phyloP scores from a whole-genome alignment of 495 filamentous ascomycete species.

The Chaetomium tenue region DNA sequence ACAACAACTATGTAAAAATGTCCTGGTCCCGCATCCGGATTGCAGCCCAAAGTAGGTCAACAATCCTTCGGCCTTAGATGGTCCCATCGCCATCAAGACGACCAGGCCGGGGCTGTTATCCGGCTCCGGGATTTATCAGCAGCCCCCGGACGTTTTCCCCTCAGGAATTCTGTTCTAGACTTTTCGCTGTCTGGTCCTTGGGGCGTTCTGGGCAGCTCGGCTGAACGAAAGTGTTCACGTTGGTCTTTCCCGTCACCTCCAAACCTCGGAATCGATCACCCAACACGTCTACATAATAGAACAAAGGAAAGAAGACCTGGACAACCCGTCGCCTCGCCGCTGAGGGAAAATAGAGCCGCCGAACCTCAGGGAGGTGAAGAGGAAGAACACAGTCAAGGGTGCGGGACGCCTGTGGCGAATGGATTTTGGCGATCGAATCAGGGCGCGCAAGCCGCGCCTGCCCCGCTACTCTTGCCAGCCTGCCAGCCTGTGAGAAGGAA shows the following conservation, averaged over 20 bases:
- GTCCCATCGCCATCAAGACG: not conserved
- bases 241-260: not conserved
- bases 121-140: not conserved
- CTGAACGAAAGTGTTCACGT: not conserved
- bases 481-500: constrained; percentile 15
- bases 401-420: constrained; percentile 33
- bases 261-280: not conserved
- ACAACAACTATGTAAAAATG: not conserved
- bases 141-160: not conserved
- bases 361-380: constrained; percentile 14
- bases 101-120: not conserved
- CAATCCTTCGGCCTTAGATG: not conserved
- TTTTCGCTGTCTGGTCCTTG: not conserved
- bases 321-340: constrained; percentile 20
- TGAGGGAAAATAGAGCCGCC: constrained; percentile 14
- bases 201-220: not conserved
- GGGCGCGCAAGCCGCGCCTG: constrained; percentile 9
- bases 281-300: no score
- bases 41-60: not conserved
- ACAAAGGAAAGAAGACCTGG: not conserved
- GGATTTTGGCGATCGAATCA: constrained; percentile 29
- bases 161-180: not conserved
- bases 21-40: not conserved
- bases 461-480: constrained; percentile 4
- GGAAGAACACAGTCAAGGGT: constrained; percentile 19